Base-by-base conservation (phyloP, 306 rosid genomes). In the Prunus davidiana region DNA sequence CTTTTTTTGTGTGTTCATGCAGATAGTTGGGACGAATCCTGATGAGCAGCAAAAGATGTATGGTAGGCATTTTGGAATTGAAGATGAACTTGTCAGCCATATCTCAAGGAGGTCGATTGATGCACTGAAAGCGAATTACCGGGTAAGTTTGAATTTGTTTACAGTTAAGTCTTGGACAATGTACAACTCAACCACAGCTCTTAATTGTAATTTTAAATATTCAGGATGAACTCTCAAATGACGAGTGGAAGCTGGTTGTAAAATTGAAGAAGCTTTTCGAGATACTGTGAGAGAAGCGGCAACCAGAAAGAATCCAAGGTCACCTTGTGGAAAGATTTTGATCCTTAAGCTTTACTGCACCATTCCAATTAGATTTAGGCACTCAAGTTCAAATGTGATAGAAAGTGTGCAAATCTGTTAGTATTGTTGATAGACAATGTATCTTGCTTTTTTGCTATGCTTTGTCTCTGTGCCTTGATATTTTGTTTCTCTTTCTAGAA, bases 31-130 rank as follows among this genome's bases (percentile, higher is more conserved):
- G 71, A 69, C 86, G 82, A 88, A 85, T 78, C 24, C 97, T 20
- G 99, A 95, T 76, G 99, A 95, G 78, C 99, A 95, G 81, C 99
- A 95, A 62, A 92, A 92, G 71, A 90, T 95, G 98, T 88, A 20
- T 52, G 99, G 99, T 69, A 86, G 99, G 86, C 99, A 95, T 79
- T 95, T 95, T 87, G 99, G 91, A 78, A 68, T 89, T 22, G 93
- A 92, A 20, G 98, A 92, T 80, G 96, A 95, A 69, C 99, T 95
- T 87, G 98, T 95, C 60, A 92, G 97, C 86, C 97, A 82, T 78
- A 92, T 95, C 69, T 75, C 97, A 1, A 85, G 97, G 88, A 90
- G 67, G 76, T 95, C 98, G 0, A 95, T 95, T 77, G 99, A 95
- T 65, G 30, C 91, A 20, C 97, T 92, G 28, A 95, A 95, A 83